A percentile compares a stretch with the other conserved stretches of the same genome.
These are phyloP conservation scores for Fraxinus anomala DNA, from an alignment of 257 asterid genomes.

Conservation along the genomic window DNA sequence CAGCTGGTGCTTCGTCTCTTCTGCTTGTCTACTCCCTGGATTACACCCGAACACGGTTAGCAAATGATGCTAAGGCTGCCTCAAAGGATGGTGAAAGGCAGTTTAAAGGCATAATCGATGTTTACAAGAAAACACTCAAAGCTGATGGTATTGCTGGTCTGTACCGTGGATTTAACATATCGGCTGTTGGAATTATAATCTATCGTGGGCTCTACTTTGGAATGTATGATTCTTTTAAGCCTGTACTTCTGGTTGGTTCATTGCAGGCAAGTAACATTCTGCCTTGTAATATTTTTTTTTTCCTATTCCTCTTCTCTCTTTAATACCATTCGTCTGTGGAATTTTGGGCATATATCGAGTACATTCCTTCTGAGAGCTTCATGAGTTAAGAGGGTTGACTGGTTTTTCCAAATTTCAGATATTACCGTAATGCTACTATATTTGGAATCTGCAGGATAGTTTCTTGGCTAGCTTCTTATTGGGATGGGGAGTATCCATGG, in stretches of 20 bases:
- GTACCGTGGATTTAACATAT: slow-evolving; percentile 73
- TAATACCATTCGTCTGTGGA: background rate
- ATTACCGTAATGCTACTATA: slow-evolving; percentile 9
- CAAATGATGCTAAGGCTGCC: slow-evolving; percentile 69
- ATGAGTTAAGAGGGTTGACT: background rate
- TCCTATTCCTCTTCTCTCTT: background rate
- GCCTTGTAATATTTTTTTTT: background rate
- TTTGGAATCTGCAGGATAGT: slow-evolving; percentile 53
- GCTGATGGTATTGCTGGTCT: slow-evolving; percentile 73
- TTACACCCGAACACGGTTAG: slow-evolving; percentile 76
- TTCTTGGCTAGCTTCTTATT: slow-evolving; percentile 78
- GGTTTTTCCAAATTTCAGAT: background rate
- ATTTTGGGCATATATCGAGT: background rate
- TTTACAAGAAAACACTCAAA: slow-evolving; percentile 62
- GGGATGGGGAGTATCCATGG: slow-evolving; percentile 79
- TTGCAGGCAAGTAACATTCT: slow-evolving; percentile 50
- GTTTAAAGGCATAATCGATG: slow-evolving; percentile 73
- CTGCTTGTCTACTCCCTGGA: slow-evolving; percentile 68
- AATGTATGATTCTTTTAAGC: slow-evolving; percentile 80
- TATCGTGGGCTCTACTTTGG: slow-evolving; percentile 89
- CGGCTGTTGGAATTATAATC: slow-evolving; percentile 71
- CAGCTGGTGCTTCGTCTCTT: slow-evolving; percentile 76
- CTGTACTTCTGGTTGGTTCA: slow-evolving; percentile 52
- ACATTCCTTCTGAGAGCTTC: background rate
- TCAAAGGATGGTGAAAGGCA: slow-evolving; percentile 78